Evolutionary conservation across 495 filamentous ascomycete species (phyloP).

Genomic region (Daldinia caldariorum): DNA sequence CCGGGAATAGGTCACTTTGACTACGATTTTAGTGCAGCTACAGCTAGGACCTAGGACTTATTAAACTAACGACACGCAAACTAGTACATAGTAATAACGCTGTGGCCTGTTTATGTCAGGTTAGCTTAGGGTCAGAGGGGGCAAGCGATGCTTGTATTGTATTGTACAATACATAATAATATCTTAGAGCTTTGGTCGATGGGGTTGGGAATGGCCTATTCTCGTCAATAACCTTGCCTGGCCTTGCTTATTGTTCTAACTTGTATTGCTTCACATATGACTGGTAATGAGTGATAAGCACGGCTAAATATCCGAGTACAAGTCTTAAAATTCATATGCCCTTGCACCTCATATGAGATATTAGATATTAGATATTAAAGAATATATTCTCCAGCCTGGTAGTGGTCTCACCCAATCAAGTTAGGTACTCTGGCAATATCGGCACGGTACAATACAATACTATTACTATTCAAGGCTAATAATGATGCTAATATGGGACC

Average conservation of each 20-base stretch:
- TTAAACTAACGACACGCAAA: constrained; percentile 32
- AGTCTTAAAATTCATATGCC: constrained; percentile 1
- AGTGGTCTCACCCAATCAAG: constrained; percentile 32
- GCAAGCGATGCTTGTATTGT: constrained; percentile 3
- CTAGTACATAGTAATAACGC: constrained; percentile 11
- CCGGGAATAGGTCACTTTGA: constrained; percentile 22
- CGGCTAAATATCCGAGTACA: constrained; percentile 26
- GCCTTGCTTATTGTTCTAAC: constrained; percentile 34
- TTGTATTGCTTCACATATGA: constrained; percentile 36
- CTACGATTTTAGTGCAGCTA: constrained; percentile 32
- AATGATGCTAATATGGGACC: neutral
- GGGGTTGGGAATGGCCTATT: constrained; percentile 12
- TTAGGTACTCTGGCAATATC: constrained; percentile 13
- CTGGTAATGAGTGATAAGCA: constrained; percentile 18
- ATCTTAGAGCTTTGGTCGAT: constrained; percentile 9
- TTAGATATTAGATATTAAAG: constrained; percentile 6
- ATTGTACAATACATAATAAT: no score
- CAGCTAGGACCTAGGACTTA: constrained; percentile 33
- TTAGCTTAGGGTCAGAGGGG: constrained; percentile 11
- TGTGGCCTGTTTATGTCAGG: constrained; percentile 19
- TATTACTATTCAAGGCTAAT: neutral
- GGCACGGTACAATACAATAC: constrained; percentile 5
- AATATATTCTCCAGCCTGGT: constrained; percentile 7
- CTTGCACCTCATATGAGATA: constrained; percentile 4
- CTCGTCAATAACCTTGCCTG: constrained; percentile 4